Conservation (phyloP, 306 rosid species). For the Spatholobus suberectus region DNA sequence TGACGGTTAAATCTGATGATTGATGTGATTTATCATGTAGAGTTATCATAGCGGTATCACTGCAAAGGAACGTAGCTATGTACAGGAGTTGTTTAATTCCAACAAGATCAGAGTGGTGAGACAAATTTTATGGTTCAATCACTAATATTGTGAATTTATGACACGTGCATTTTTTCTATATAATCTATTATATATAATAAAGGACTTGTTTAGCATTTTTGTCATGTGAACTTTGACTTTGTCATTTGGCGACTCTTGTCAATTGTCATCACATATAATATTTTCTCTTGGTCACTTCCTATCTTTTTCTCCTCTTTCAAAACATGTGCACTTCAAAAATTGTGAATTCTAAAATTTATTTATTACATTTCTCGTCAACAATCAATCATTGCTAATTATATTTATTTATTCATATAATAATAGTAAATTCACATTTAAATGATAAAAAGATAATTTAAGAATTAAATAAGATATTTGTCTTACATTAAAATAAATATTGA, state of each 20-base stretch:
- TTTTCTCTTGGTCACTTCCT: too few relatives aligned
- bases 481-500: too few relatives aligned
- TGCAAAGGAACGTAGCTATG: conserved; percentile 79
- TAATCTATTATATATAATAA: neutral
- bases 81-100: conserved; percentile 81
- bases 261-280: too few relatives aligned
- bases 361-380: too few relatives aligned
- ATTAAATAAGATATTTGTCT: too few relatives aligned
- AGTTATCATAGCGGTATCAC: conserved; percentile 87
- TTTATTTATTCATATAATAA: too few relatives aligned
- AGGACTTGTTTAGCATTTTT: neutral
- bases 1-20: conserved; percentile 45
- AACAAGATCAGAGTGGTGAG: conserved; percentile 94
- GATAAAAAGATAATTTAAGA: too few relatives aligned
- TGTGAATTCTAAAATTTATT: too few relatives aligned
- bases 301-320: too few relatives aligned
- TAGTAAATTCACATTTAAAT: too few relatives aligned
- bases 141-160: conserved; percentile 35
- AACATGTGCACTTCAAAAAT: too few relatives aligned
- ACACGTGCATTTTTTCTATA: conserved; percentile 16
- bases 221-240: neutral
- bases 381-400: too few relatives aligned
- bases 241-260: neutral
- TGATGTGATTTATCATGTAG: conserved; percentile 50
- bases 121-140: conserved; percentile 30